Percentiles rank a stretch among this genome's conserved stretches.
phyloP scores from a whole-genome alignment of 139 green algal species.

The Marvania coccoides region DNA sequence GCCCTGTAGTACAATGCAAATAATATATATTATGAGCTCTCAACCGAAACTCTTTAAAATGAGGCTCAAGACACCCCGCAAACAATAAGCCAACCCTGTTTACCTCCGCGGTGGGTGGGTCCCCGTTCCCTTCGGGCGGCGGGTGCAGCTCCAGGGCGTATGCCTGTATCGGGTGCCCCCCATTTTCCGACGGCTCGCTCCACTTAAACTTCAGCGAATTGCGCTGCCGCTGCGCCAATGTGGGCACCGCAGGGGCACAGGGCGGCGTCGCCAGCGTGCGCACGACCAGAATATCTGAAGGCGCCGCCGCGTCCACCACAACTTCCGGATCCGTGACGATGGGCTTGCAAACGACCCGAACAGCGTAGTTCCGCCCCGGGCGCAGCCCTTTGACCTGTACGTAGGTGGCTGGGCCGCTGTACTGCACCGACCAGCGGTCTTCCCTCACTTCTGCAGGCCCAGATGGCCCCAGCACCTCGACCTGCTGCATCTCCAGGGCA shows the following conservation, averaged over 20 bases:
- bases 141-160: constrained; percentile 44
- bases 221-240: constrained; percentile 27
- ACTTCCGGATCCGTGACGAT: constrained; percentile 4
- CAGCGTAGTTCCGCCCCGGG: constrained; percentile 41
- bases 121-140: constrained; percentile 15
- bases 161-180: constrained; percentile 31
- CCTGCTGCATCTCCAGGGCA: constrained; percentile 31
- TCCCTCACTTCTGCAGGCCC: not conserved
- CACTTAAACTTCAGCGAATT: constrained; percentile 57
- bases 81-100: too few relatives aligned
- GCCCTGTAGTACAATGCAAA: constrained; percentile 17
- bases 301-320: constrained; percentile 15
- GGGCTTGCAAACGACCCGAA: constrained; percentile 20
- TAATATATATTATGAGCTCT: too few relatives aligned
- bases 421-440: constrained; percentile 24
- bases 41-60: too few relatives aligned
- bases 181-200: constrained; percentile 51
- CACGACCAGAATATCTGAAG: constrained; percentile 29
- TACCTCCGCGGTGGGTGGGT: not conserved
- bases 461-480: not conserved
- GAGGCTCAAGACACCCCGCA: too few relatives aligned
- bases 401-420: constrained; percentile 18
- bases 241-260: constrained; percentile 23
- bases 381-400: constrained; percentile 43
- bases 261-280: constrained; percentile 38